Evolutionary conservation across 2,329 filamentous ascomycete genomes (phyloP), one percentile per base, ranked within the genome.

Genomic region (Phialemonium atrogriseum): DNA sequence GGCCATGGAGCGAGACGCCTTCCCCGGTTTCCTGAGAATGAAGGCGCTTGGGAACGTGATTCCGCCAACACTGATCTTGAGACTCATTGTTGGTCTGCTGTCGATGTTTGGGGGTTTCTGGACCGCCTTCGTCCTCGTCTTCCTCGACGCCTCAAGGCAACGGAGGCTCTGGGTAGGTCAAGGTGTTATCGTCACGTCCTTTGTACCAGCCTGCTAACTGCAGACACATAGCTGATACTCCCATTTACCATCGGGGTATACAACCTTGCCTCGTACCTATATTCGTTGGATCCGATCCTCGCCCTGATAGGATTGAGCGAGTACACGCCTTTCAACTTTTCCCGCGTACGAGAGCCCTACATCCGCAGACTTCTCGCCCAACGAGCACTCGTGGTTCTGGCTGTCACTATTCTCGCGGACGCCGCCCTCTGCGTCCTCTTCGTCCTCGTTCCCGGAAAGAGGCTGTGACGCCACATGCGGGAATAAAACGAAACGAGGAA

Each of bases 1-100:
- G 60, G 93, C 93, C 20, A 98, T 98, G 91, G 93, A 98, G 62
- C 77, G 93, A 34, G 91, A 98, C 62, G 91, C 93, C n/a, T 98
- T 94, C 54, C 91, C 93, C 1, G 89, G 89, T 1, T 98, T 98
- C 60, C 69, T 98, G 37, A 76, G 89, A 51, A 85, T 86, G 62
- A 96, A 96, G 62, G 91, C 91, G 3, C 69, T 98, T 15, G 93
- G 93, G 38, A 98, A 98, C 51, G 71, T 98, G 10, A 89, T 98
- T 17, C 91, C 89, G 4, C 77, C 89, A 11, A 94, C 86, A 27
- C 80, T 94, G 44, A 77, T 96, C 51, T 70, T 93, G 45, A 75
- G 91, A 33, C 66, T 96, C 31, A 86, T 94, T 27, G 55, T 94
- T 44, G 91, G 89, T 21, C 70, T 98, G 32, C 66, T 91, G 28